phyloP scores from a whole-genome alignment of 768 basidiomycete species.

The Hygrophoropsis aurantiaca region DNA sequence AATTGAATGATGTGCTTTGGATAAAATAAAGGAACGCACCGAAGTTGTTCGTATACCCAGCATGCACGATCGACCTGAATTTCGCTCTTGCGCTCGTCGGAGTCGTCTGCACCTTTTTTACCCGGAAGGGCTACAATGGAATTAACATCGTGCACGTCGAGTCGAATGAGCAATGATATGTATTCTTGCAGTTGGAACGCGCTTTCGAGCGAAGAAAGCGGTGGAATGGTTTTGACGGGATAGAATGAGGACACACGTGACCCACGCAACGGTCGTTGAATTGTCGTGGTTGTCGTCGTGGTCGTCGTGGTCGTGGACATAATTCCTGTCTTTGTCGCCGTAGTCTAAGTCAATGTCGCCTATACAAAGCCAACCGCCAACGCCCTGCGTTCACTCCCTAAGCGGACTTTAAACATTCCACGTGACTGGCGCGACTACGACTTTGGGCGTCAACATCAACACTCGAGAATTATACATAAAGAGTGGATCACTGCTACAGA shows the following conservation, averaged over 20 bases:
- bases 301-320: too few species aligned
- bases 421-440: too few species aligned
- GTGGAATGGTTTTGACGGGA: conserved; percentile 68
- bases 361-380: too few species aligned
- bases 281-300: conserved; percentile 20
- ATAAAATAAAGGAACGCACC: conserved; percentile 35
- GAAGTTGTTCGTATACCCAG: conserved; percentile 76
- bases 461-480: too few species aligned
- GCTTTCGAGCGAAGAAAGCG: conserved; percentile 76
- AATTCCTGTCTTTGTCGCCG: too few species aligned
- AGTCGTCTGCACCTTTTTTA: conserved; percentile 31
- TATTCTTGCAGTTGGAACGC: conserved; percentile 96
- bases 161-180: conserved; percentile 81
- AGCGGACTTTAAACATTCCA: too few species aligned
- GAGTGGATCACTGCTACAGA: too few species aligned
- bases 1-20: neutral
- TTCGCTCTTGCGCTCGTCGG: conserved; percentile 40
- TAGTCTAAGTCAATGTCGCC: too few species aligned
- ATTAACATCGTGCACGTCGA: conserved; percentile 87
- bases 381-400: too few species aligned
- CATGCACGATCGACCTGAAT: conserved; percentile 75
- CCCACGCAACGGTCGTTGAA: conserved; percentile 72
- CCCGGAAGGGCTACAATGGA: conserved; percentile 77
- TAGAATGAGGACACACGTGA: conserved; percentile 81
- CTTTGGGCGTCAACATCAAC: too few species aligned